Conservation (phyloP, 768 basidiomycete species). For the Hypholoma sublateritium region DNA sequence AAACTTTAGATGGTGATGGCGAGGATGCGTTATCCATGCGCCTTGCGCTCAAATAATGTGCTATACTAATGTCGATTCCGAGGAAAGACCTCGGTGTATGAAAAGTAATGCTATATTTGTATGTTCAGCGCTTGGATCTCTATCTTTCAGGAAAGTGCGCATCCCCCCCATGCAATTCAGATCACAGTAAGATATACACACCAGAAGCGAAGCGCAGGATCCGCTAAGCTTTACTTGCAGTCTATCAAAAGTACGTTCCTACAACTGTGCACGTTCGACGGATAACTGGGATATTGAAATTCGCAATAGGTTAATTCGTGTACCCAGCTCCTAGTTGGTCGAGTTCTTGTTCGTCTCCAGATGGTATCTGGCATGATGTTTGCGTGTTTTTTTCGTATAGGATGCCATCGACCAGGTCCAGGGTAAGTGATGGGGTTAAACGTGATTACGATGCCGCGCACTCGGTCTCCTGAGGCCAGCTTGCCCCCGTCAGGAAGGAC, state of each 20-base stretch:
- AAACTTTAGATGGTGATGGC: conserved; percentile 85
- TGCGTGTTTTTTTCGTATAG: conserved; percentile 13
- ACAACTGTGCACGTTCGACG: background rate
- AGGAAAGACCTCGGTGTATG: background rate
- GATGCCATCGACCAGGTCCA: conserved; percentile 34
- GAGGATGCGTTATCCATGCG: conserved; percentile 89
- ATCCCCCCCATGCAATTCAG: too few relatives aligned
- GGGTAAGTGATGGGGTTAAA: conserved; percentile 35
- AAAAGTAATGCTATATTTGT: background rate
- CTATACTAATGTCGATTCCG: too few relatives aligned
- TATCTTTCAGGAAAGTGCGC: too few relatives aligned
- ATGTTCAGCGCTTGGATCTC: background rate
- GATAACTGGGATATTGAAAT: background rate
- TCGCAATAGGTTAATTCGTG: conserved; percentile 10
- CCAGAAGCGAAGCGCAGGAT: too few relatives aligned
- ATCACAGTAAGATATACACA: too few relatives aligned
- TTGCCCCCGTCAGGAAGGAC: conserved; percentile 15
- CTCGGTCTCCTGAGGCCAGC: conserved; percentile 16
- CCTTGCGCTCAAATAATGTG: conserved; percentile 29
- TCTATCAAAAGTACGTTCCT: too few relatives aligned
- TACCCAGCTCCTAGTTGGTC: conserved; percentile 10
- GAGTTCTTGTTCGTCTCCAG: conserved; percentile 7
- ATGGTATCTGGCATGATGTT: conserved; percentile 4
- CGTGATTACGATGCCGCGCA: conserved; percentile 36
- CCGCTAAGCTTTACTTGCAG: too few relatives aligned